A percentile compares a stretch with the other conserved stretches of the same genome.
Conservation (phyloP, 148 eudicot genomes). For the Simmondsia chinensis region DNA sequence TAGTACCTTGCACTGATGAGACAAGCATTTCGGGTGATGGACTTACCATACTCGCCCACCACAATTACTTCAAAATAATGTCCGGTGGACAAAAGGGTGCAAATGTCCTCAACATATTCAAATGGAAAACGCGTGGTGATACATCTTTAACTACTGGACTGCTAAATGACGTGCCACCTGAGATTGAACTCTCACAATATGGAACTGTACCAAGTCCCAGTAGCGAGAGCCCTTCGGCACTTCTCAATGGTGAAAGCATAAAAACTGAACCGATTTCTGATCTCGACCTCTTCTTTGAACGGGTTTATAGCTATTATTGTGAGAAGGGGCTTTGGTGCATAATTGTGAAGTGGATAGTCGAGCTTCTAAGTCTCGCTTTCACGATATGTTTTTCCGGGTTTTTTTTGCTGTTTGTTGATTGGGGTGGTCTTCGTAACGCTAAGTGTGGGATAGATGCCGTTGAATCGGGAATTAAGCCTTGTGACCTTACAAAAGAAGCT, state of each 20-base stretch:
- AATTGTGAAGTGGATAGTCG: slow-evolving; percentile 92
- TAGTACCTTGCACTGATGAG: slow-evolving; percentile 20
- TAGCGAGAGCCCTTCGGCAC: slow-evolving; percentile 95
- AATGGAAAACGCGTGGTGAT: slow-evolving; percentile 49
- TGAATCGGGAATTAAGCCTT: slow-evolving; percentile 73
- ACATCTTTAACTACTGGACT: slow-evolving; percentile 53
- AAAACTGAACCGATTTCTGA: slow-evolving; percentile 76
- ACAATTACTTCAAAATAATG: slow-evolving; percentile 58
- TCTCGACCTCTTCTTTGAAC: slow-evolving; percentile 86
- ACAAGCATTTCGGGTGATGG: slow-evolving; percentile 54
- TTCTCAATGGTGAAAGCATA: slow-evolving; percentile 81
- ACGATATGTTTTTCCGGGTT: slow-evolving; percentile 93
- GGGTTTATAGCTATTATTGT: slow-evolving; percentile 83
- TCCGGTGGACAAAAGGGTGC: slow-evolving; percentile 63
- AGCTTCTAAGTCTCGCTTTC: slow-evolving; percentile 81
- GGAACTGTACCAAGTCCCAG: slow-evolving; percentile 70
- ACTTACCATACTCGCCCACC: slow-evolving; percentile 39
- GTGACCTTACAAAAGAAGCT: slow-evolving; percentile 86
- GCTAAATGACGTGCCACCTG: slow-evolving; percentile 47
- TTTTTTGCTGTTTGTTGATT: slow-evolving; percentile 82
- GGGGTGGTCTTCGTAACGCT: slow-evolving; percentile 93
- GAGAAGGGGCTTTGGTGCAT: slow-evolving; percentile 99
- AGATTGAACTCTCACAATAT: slow-evolving; percentile 79
- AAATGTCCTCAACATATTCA: slow-evolving; percentile 57
- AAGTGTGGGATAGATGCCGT: slow-evolving; percentile 98